Percentiles rank a stretch among this genome's conserved stretches.
Conservation (phyloP, 164 flowering plant genomes). For the Sextonia rubra region DNA sequence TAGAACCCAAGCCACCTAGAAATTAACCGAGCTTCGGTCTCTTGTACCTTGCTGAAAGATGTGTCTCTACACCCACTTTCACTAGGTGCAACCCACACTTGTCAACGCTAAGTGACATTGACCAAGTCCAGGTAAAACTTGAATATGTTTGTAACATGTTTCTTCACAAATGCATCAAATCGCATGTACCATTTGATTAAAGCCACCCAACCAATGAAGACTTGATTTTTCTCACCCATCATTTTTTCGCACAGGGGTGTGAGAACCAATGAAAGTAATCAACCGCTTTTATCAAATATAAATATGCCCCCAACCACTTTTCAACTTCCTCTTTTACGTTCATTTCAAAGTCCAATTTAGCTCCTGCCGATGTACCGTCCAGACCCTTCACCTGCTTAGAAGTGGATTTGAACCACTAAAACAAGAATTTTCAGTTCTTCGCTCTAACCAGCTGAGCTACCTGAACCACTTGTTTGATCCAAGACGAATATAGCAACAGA, state of each 20-base stretch:
- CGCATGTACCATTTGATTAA: too few species aligned
- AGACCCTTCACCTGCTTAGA: background rate
- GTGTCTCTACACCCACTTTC: too few species aligned
- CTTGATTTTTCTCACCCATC: background rate
- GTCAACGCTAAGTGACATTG: too few species aligned
- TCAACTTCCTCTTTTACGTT: background rate
- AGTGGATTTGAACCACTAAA: background rate
- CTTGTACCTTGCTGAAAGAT: too few species aligned
- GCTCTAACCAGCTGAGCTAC: background rate
- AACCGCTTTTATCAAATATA: slow-evolving; percentile 4
- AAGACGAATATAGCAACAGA: too few species aligned
- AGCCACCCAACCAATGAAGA: too few species aligned
- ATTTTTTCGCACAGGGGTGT: background rate
- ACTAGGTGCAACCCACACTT: too few species aligned
- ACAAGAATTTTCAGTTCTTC: background rate
- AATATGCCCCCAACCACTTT: slow-evolving; percentile 1
- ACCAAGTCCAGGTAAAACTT: too few species aligned
- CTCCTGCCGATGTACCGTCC: background rate
- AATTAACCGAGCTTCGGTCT: too few species aligned
- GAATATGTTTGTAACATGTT: too few species aligned
- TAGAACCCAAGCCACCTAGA: too few species aligned
- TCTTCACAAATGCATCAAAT: too few species aligned
- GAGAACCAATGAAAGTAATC: slow-evolving; percentile 2
- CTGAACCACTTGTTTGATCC: background rate
- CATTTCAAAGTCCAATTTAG: background rate